Base-by-base conservation (phyloP, 176 grass and related monocot species). In the Elaeis guineensis region DNA sequence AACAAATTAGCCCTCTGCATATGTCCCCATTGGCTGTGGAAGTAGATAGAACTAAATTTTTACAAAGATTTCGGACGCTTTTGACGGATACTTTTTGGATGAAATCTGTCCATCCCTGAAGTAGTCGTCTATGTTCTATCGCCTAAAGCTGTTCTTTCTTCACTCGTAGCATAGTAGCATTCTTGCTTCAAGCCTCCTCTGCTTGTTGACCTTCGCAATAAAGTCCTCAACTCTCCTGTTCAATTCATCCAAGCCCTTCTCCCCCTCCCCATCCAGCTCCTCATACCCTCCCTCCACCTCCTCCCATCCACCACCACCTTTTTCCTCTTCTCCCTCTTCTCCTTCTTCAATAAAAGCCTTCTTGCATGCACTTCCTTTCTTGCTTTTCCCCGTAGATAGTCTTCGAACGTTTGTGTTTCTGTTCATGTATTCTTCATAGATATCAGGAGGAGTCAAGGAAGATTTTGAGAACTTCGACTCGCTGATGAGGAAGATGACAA, bases 141-240 rank as follows among this genome's bases (percentile, higher is more conserved):
- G 35, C 2, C 35, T 44, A 12, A 3, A 44, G 35, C 11, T 44
- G 9, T 44, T 44, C 35, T 12, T 44, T 44, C 35, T 12, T 44
- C 6, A 44, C 35, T 44, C 35, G 53, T 69, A 77, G 70, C 84
- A 69, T 76, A 80, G 73, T 69, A 80, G 67, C 77, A 82, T 80
- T 59, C 73, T 97, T 20, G 70, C 81, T 75, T 97, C 92, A 48
- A 72, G 25, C 70, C 72, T 88, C 75, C 92, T 91, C 52, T 97
- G 81, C 74, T 57, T 85, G 75, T 85, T 97, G 32, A 97, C 81
- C 77, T 66, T 97, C 55, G 92, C 83, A 62, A 97, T 97, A 77
- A 88, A 97, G 69, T 97, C 83, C 6, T 97, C 92, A 28, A 97
- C 87, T 83, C 85, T 97, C 72, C 72, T 75, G 69, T 91, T 69